Base-by-base conservation (phyloP, 1,139 yeast genomes). In the Diutina siamensis region DNA sequence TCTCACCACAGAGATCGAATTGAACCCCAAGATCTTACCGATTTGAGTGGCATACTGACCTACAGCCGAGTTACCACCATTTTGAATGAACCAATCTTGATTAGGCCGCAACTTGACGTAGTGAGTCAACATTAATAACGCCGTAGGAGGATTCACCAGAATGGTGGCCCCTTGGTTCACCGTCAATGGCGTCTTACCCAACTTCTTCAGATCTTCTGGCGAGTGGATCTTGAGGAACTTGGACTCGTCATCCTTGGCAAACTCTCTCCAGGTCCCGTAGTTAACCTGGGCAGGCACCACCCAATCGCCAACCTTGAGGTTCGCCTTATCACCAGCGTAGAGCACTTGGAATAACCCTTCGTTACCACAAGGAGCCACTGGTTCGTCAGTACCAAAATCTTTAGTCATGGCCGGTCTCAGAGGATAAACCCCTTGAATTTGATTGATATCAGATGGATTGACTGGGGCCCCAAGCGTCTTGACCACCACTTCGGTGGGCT, bases 251-350 rank as follows among this genome's bases (percentile, higher is more conserved):
- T 78, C 72, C 49, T 77, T 59, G 8, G 86, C 83, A 57, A 83
- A 92, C 2, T 95, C 78, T 52, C 96, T 76, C 99, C 99, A 92
- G 3, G 98, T 92, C 34, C 98, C 99, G 52, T 82, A 81, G 57
- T 86, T 83, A 17, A 87, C 83, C 34, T 68, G 64, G n/a, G 76
- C 59, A n/a, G 97, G 97, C 44, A 92, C 75, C 31, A 84, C 88
- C 94, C 95, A 88, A 60, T 92, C 97, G 41, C 97, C 97, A 3
- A 68, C 65, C 46, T 68, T 55, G 46, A 88, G 68, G 12, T 58
- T 53, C n/a, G 72, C 76, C 18, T 65, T 66, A 22, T 67, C 57
- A n/a, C 96, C 96, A 19, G 77, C 77, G 51, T 83, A 78, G 21
- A 86, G 61, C 15, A 92, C 80, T 60, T 89, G 88, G 59, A 87